Evolutionary conservation across 2,329 filamentous ascomycete genomes (phyloP).

Genomic region (Achaetomium macrosporum): DNA sequence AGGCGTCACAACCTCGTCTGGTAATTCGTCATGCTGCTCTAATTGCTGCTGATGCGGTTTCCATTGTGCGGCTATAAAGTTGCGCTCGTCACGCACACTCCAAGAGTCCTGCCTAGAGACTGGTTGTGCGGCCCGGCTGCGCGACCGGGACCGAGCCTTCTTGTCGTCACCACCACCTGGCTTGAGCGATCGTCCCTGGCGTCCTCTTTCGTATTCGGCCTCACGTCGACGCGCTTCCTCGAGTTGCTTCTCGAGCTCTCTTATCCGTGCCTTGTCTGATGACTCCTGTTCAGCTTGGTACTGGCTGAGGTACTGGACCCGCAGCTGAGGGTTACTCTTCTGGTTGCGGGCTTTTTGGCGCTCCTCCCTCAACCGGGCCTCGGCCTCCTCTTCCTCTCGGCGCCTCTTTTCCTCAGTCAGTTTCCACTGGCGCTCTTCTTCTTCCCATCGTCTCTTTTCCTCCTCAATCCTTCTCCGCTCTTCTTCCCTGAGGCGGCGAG

Average conservation of each 20-base stretch:
- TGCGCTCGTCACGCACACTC: slow-evolving; percentile 54
- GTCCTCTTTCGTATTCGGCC: slow-evolving; percentile 54
- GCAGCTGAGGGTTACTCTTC: slow-evolving; percentile 61
- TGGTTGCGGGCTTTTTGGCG: slow-evolving; percentile 51
- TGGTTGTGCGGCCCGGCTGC: slow-evolving; percentile 34
- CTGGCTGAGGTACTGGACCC: slow-evolving; percentile 80
- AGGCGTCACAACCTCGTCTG: slow-evolving; percentile 12
- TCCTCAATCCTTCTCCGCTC: slow-evolving; percentile 58
- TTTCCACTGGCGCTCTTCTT: slow-evolving; percentile 72
- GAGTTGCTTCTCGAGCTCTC: slow-evolving; percentile 70
- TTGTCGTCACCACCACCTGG: slow-evolving; percentile 27
- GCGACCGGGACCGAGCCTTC: slow-evolving; percentile 36
- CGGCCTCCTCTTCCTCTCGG: slow-evolving; percentile 67
- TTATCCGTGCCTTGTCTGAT: slow-evolving; percentile 51
- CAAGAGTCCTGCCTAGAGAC: slow-evolving; percentile 58
- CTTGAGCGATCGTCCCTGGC: slow-evolving; percentile 43
- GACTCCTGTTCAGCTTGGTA: slow-evolving; percentile 67
- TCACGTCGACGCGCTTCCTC: slow-evolving; percentile 58
- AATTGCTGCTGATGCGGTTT: slow-evolving; percentile 34
- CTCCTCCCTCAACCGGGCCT: slow-evolving; percentile 61
- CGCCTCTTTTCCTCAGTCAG: slow-evolving; percentile 60
- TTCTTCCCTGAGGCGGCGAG: slow-evolving; percentile 60
- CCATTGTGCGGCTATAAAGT: slow-evolving; percentile 54
- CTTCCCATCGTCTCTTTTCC: slow-evolving; percentile 68
- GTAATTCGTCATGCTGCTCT: slow-evolving; percentile 23